phyloP scores from a whole-genome alignment of 2,329 filamentous ascomycete genomes.

The Moelleriella libera region DNA sequence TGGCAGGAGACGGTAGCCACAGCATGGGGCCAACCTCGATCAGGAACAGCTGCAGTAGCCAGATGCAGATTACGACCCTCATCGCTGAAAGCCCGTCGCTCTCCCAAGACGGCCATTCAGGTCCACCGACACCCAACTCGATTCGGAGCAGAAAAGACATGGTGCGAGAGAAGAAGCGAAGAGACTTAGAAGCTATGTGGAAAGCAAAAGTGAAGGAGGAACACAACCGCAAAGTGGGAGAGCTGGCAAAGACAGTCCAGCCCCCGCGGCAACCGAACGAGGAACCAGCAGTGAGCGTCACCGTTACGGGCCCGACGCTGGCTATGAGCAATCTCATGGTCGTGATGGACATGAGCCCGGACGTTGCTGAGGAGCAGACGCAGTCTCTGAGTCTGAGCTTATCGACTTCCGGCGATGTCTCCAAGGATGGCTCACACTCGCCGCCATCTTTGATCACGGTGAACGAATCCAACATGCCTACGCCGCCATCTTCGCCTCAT shows the following conservation, averaged over 20 bases:
- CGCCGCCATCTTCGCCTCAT: constrained; percentile 15
- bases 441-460: background rate
- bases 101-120: constrained; percentile 4
- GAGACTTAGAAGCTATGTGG: constrained; percentile 21
- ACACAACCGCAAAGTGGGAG: background rate
- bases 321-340: constrained; percentile 24
- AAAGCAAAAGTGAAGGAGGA: constrained; percentile 10
- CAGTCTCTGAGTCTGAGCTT: background rate
- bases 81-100: background rate
- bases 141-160: constrained; percentile 19
- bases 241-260: background rate
- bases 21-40: background rate
- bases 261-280: background rate
- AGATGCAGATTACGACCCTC: background rate
- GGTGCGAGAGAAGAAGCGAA: constrained; percentile 24
- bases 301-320: constrained; percentile 2
- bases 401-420: background rate
- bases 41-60: background rate
- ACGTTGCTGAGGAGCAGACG: constrained; percentile 5
- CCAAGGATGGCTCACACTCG: background rate
- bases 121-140: constrained; percentile 8
- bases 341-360: constrained; percentile 21
- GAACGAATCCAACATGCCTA: constrained; percentile 9
- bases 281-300: background rate
- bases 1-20: background rate